phyloP scores from a whole-genome alignment of 805 yeast species.

The Lipomyces starkeyi region DNA sequence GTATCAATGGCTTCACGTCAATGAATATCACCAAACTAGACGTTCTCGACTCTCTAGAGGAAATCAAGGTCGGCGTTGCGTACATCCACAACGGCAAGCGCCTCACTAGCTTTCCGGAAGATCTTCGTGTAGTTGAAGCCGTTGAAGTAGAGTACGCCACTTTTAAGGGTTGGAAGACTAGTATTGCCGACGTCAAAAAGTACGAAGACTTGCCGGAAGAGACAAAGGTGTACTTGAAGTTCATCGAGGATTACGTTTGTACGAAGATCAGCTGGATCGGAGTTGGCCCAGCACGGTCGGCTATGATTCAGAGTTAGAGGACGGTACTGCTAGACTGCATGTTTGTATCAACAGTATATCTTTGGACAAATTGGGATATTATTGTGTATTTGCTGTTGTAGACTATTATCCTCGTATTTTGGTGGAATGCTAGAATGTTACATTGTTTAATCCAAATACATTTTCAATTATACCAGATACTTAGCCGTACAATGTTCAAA shows the following conservation, averaged over 20 bases:
- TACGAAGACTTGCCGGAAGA: constrained; percentile 85
- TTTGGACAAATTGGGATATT: neutral
- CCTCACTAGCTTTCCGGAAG: constrained; percentile 88
- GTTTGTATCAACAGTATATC: neutral
- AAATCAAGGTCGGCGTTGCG: constrained; percentile 84
- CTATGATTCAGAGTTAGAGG: constrained; percentile 30
- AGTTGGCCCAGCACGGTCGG: constrained; percentile 80
- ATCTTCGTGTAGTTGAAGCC: constrained; percentile 76
- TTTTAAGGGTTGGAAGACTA: constrained; percentile 92
- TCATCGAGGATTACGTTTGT: constrained; percentile 80
- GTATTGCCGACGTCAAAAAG: constrained; percentile 71
- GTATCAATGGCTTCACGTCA: constrained; percentile 93
- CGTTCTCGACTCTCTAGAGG: constrained; percentile 87
- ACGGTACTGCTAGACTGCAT: neutral
- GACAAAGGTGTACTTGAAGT: constrained; percentile 83
- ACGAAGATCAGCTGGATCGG: constrained; percentile 97
- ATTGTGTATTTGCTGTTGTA: neutral
- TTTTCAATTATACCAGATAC: neutral
- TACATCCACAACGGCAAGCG: constrained; percentile 80
- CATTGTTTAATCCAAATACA: neutral
- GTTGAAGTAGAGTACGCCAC: constrained; percentile 93
- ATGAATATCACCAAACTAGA: constrained; percentile 94
- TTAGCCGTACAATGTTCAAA: neutral
- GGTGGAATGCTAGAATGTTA: neutral
- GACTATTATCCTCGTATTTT: neutral